These are phyloP conservation scores for Laburnicola sp. DNA, from an alignment of 2,329 filamentous ascomycete species.

Conservation along the genomic window DNA sequence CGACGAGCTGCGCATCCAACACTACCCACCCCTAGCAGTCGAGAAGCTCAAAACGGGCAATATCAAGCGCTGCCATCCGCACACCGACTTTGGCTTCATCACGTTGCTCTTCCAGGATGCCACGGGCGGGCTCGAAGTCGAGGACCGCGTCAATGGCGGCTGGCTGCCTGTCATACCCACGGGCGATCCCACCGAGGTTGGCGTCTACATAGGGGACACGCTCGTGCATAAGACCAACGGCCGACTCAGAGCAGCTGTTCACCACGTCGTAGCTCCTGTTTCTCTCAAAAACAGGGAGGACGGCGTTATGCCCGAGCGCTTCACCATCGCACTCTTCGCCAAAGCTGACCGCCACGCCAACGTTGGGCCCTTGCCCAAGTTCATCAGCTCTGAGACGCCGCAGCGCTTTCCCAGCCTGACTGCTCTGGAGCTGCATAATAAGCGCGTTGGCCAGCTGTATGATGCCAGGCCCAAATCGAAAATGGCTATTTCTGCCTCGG, in stretches of 20 bases:
- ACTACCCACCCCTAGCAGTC: slow-evolving; percentile 21
- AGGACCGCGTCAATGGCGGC: slow-evolving; percentile 56
- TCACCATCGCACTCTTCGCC: slow-evolving; percentile 41
- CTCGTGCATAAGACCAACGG: slow-evolving; percentile 27
- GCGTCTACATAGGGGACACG: slow-evolving; percentile 7
- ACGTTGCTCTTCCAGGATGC: slow-evolving; percentile 44
- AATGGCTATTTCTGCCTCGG: neutral
- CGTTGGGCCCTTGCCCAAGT: slow-evolving; percentile 4
- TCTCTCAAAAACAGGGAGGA: slow-evolving; percentile 26
- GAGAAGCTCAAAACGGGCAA: slow-evolving; percentile 10
- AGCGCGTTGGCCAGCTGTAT: slow-evolving; percentile 5
- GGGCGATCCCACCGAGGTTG: slow-evolving; percentile 8
- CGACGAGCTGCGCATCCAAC: slow-evolving; percentile 21
- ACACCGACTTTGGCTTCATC: slow-evolving; percentile 32
- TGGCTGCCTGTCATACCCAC: slow-evolving; percentile 3
- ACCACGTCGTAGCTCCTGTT: slow-evolving; percentile 24
- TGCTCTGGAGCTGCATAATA: slow-evolving; percentile 7
- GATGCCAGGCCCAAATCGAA: neutral
- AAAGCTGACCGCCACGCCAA: slow-evolving; percentile 31
- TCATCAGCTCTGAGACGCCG: slow-evolving; percentile 6
- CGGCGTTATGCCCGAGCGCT: slow-evolving; percentile 29
- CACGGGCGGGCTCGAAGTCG: slow-evolving; percentile 69
- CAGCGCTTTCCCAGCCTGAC: slow-evolving; percentile 5
- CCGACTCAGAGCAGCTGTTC: slow-evolving; percentile 2
- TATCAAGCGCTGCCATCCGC: slow-evolving; percentile 18